Evolutionary conservation across 257 asterid genomes (phyloP).

Genomic region (Nicotiana obtusifolia): DNA sequence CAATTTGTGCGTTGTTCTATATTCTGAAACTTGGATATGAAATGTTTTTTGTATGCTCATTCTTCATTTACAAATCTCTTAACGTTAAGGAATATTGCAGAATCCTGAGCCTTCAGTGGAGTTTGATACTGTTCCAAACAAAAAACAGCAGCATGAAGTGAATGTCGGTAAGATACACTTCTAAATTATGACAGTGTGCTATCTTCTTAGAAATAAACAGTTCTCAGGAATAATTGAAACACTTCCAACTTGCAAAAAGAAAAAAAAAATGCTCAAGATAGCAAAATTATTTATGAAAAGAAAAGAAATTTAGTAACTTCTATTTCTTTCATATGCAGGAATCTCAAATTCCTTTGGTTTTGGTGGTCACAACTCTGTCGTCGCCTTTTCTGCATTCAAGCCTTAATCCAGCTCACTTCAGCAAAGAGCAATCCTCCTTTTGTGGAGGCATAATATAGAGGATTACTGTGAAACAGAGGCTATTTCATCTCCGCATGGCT

Average conservation of each 20-base stretch:
- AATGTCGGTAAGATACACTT: constrained; percentile 59
- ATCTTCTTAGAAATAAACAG: neutral
- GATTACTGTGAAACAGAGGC: neutral
- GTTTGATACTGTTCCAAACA: constrained; percentile 74
- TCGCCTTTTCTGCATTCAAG: constrained; percentile 68
- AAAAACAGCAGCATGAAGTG: constrained; percentile 72
- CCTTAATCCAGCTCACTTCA: constrained; percentile 32
- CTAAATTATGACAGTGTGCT: neutral
- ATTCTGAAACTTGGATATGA: neutral
- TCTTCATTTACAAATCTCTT: neutral
- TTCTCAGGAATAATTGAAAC: neutral
- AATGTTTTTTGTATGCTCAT: neutral
- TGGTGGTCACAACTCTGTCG: constrained; percentile 84
- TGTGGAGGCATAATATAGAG: neutral
- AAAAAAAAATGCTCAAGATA: neutral
- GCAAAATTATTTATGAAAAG: neutral
- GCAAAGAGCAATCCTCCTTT: constrained; percentile 12
- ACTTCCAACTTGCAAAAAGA: neutral
- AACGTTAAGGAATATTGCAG: constrained; percentile 30
- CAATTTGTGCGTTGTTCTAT: constrained; percentile 53
- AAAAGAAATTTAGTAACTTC: neutral
- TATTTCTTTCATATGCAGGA: constrained; percentile 36
- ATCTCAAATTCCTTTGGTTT: constrained; percentile 81
- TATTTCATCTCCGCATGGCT: constrained; percentile 3
- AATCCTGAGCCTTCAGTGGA: constrained; percentile 82